Percentiles rank a stretch among this genome's conserved stretches.
These are phyloP conservation scores for Nicotiana paniculata DNA, from an alignment of 257 asterid species.

Conservation along the genomic window DNA sequence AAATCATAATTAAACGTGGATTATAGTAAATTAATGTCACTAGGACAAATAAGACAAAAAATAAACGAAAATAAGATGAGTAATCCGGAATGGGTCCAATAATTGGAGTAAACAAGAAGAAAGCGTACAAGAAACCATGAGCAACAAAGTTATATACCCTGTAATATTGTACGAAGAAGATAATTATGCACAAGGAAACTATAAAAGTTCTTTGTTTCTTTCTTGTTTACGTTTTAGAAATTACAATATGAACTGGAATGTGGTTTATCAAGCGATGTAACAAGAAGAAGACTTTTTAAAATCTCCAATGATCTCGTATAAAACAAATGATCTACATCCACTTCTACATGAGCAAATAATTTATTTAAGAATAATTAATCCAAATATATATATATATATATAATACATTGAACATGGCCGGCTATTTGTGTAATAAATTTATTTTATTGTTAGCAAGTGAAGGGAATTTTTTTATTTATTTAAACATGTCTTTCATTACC, in stretches of 20 bases:
- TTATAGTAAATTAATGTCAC: neutral
- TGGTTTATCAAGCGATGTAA: too few species aligned
- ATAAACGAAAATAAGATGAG: neutral
- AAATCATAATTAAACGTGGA: neutral
- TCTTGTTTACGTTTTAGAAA: too few species aligned
- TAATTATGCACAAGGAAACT: neutral
- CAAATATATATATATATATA: too few species aligned
- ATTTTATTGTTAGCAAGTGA: neutral
- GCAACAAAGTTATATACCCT: neutral
- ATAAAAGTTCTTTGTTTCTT: neutral
- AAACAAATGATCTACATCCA: neutral
- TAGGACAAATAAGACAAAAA: neutral
- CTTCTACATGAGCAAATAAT: neutral
- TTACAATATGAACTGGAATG: too few species aligned
- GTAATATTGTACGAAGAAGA: neutral
- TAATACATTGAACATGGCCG: too few species aligned
- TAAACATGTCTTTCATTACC: neutral
- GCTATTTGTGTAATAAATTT: too few species aligned
- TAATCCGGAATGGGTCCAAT: neutral
- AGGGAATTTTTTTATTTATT: neutral
- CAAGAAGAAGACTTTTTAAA: neutral
- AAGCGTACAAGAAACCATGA: conserved; percentile 1
- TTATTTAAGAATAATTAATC: neutral
- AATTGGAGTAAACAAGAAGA: neutral
- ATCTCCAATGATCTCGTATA: neutral